Evolutionary conservation across 345 rosid species (phyloP), one percentile per base, ranked within the genome.

Genomic region (Rhizophora apiculata): DNA sequence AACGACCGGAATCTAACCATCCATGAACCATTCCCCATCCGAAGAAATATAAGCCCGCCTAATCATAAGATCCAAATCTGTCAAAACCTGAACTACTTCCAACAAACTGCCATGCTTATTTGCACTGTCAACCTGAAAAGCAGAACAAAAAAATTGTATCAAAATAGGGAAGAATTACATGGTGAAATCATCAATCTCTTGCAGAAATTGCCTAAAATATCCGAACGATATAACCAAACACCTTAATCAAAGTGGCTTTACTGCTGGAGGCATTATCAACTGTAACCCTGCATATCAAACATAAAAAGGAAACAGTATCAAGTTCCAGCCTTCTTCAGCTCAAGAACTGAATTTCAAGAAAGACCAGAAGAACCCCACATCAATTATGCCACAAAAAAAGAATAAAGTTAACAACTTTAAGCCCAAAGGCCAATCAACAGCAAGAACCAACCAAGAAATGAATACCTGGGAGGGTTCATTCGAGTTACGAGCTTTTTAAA

Each of bases 1-100:
- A 65, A 62, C 58, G 59, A 60, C 31, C 11, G 66, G 64, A 69
- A 32, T 20, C 87, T 70, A 70, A 89, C 93, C 96, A 84, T 90
- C 96, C 96, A 90, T 90, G 71, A 90, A 90, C 96, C 96, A 90
- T 68, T 80, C 89, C 8, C 93, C 93, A 66, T 90, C 96, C 21
- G 96, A 90, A 76, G 96, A 81, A 70, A 90, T 88, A 83, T 90
- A 90, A 77, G 91, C 93, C 64, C 96, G 87, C 24, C 82, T 70
- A 74, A 88, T 85, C 59, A 78, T 68, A 60, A 90, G 91, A 76
- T 88, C 83, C 84, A 90, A 68, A 73, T 90, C 93, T 13, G 88
- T 90, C 77, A 90, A 77, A 63, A 88, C 93, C 83, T 90, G 96
- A 81, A 88, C 96, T 62, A 90, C 89, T 71, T 88, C 93, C 60